Conservation (phyloP, 2,329 filamentous ascomycete genomes). For the Paraphoma sp. region DNA sequence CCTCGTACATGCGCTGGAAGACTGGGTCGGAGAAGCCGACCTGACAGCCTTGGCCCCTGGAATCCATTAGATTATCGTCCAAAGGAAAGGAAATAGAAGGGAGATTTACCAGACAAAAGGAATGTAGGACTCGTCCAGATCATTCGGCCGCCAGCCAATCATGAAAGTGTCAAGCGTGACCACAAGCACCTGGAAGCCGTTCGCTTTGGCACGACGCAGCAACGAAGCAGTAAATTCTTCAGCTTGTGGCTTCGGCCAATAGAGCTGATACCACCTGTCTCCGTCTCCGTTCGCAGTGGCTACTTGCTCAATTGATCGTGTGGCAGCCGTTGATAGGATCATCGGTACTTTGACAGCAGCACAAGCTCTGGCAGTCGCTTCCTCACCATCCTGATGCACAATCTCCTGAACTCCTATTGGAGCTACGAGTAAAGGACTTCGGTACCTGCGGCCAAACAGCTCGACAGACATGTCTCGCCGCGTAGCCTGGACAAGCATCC, state of each 20-base stretch:
- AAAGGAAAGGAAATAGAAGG: background rate
- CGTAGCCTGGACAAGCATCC: conserved; percentile 50
- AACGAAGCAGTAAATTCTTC: conserved; percentile 71
- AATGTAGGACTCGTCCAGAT: conserved; percentile 68
- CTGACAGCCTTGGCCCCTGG: conserved; percentile 40
- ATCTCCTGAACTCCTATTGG: conserved; percentile 74
- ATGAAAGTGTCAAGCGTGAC: conserved; percentile 77
- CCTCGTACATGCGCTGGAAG: conserved; percentile 44
- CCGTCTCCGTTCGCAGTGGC: conserved; percentile 64
- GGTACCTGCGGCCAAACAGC: conserved; percentile 52
- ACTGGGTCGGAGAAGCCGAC: conserved; percentile 46
- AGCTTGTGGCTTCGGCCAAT: conserved; percentile 71
- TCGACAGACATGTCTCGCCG: conserved; percentile 37
- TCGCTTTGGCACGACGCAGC: conserved; percentile 65
- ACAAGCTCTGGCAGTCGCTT: conserved; percentile 68
- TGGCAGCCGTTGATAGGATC: conserved; percentile 70
- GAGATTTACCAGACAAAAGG: conserved; percentile 58
- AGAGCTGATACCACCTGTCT: conserved; percentile 75
- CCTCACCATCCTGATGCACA: conserved; percentile 70
- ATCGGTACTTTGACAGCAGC: conserved; percentile 68
- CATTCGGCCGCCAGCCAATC: conserved; percentile 71
- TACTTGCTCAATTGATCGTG: conserved; percentile 70
- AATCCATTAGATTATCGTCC: background rate
- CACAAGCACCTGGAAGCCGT: conserved; percentile 70
- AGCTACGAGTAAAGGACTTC: conserved; percentile 66